Base-by-base conservation (phyloP, 441 rosid species). In the Manihot esculenta region DNA sequence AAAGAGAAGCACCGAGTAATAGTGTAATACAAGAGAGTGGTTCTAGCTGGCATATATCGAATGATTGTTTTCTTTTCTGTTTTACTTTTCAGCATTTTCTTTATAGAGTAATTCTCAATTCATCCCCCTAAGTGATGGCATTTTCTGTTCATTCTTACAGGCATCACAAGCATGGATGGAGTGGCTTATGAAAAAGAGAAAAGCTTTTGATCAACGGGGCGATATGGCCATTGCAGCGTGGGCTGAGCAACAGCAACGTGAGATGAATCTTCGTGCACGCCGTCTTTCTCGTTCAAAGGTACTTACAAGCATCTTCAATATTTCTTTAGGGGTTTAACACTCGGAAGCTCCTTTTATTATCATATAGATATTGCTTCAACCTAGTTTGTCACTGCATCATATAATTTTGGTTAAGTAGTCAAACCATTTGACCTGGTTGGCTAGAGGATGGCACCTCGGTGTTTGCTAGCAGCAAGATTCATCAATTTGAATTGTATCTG, bases 81-180 rank as follows among this genome's bases (percentile, higher is more conserved):
- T 26, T 64, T 15, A 13, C 12, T 26, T 27, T 14, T 17, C n/a
- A 9, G 5, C 8, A 38, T 13, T 21, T 7, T 24, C 54, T 26
- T 24, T 44, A 1, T 18, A 14, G 3, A 14, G 20, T 7, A 58
- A 30, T 58, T 51, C 11, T 24, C 27, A 14, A 5, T 30, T n/a
- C 3, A 27, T 7, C 1, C 42, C 42, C 2, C 44, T 60, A n/a
- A 64, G 10, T 38, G 23, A 55, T 44, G 30, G 24, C 23, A 24
- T 62, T 27, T 50, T 38, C 30, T 67, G 13, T 68, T 38, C 45
- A 23, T 62, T 35, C 48, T 23, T 48, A 44, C 79, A 94, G 99
- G 99, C 99, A 70, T 91, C 98, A 44, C 88, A 89, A 87, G 97
- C 98, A 68, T 95, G 99, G 99, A 92, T 85, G 95, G 94, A 95